Evolutionary conservation across 306 rosid species (phyloP).

Genomic region (Vigna reflexopilosa): DNA sequence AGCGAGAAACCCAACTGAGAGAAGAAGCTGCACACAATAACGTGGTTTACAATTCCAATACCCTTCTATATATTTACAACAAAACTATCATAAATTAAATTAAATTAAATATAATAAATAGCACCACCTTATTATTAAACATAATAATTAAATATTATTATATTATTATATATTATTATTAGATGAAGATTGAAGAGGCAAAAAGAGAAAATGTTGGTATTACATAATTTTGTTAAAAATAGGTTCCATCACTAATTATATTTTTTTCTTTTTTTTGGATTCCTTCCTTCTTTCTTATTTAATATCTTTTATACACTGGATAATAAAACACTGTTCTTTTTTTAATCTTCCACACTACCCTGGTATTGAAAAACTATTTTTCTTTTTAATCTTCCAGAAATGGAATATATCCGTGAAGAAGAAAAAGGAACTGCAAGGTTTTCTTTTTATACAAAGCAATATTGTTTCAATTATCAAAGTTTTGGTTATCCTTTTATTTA

Average conservation of each 20-base stretch:
- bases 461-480: background rate
- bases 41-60: constrained; percentile 26
- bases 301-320: background rate
- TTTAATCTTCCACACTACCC: background rate
- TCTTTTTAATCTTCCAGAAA: background rate
- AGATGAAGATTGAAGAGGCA: background rate
- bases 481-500: background rate
- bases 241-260: background rate
- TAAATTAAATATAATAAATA: background rate
- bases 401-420: background rate
- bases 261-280: background rate
- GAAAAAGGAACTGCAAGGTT: background rate
- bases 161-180: background rate
- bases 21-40: constrained; percentile 44
- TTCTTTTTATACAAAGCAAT: background rate
- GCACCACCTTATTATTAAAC: background rate
- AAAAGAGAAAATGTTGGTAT: background rate
- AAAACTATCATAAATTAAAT: background rate
- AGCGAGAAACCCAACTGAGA: constrained; percentile 57
- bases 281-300: background rate
- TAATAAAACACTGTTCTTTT: background rate
- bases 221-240: background rate
- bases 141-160: too few species aligned
- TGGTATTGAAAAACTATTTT: background rate
- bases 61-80: constrained; percentile 32